Percentiles rank a stretch among this genome's conserved stretches.
These are phyloP conservation scores for Kuraishia hungarica DNA, from an alignment of 805 yeast genomes.

Conservation along the genomic window DNA sequence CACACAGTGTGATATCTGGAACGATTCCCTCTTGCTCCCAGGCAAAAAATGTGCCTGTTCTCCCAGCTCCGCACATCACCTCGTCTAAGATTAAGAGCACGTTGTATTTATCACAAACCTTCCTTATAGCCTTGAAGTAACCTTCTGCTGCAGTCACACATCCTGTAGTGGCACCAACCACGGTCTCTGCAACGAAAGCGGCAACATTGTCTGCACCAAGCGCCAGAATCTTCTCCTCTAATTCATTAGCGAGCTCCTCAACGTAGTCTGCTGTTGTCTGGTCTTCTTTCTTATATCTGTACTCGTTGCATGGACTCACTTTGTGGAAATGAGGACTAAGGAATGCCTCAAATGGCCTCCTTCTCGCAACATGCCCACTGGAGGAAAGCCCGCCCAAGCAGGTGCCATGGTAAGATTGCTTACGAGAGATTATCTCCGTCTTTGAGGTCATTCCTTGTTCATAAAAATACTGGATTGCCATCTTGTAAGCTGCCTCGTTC, in stretches of 20 bases:
- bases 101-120: slow-evolving; percentile 27
- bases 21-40: slow-evolving; percentile 20
- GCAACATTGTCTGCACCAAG: slow-evolving; percentile 16
- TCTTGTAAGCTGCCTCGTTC: slow-evolving; percentile 27
- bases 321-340: slow-evolving; percentile 9
- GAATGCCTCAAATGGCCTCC: slow-evolving; percentile 7
- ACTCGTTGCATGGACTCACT: slow-evolving; percentile 13
- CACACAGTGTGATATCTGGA: slow-evolving; percentile 23
- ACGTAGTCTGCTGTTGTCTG: slow-evolving; percentile 11
- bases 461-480: slow-evolving; percentile 18
- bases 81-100: slow-evolving; percentile 44
- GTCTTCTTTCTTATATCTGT: slow-evolving; percentile 6
- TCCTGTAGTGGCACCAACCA: slow-evolving; percentile 16
- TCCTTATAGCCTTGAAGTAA: slow-evolving; percentile 16
- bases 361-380: slow-evolving; percentile 10
- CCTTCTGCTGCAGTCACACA: slow-evolving; percentile 16
- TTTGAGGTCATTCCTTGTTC: slow-evolving; percentile 11
- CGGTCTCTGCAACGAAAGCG: slow-evolving; percentile 16
- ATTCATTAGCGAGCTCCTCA: slow-evolving; percentile 11
- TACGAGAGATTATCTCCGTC: slow-evolving; percentile 14
- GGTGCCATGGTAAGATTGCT: slow-evolving; percentile 17
- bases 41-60: slow-evolving; percentile 39
- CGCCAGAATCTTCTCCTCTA: slow-evolving; percentile 14
- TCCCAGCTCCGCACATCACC: slow-evolving; percentile 48
- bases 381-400: slow-evolving; percentile 12